A percentile compares a stretch with the other conserved stretches of the same genome.
Conservation (phyloP, 495 filamentous ascomycete genomes). For the Venustampulla echinocandica region DNA sequence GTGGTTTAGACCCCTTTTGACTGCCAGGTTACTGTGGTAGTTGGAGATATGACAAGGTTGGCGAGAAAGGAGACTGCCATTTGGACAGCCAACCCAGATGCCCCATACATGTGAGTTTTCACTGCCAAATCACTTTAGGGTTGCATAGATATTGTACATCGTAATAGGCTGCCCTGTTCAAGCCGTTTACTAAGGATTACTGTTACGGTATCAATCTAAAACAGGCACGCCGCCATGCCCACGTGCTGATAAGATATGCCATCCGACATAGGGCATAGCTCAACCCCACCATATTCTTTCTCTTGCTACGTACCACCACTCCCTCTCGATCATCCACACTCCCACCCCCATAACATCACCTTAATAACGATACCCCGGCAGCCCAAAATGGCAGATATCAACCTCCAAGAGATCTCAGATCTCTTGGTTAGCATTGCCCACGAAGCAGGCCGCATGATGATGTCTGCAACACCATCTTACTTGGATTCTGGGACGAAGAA, state of each 20-base stretch:
- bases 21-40: too few relatives aligned
- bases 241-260: background rate
- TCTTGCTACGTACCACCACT: background rate
- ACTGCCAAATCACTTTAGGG: too few relatives aligned
- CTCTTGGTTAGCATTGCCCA: conserved; percentile 64
- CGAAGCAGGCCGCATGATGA: conserved; percentile 76
- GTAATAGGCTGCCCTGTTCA: too few relatives aligned
- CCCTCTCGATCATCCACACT: background rate
- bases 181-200: too few relatives aligned
- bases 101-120: too few relatives aligned
- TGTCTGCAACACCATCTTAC: conserved; percentile 59
- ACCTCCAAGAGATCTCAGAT: conserved; percentile 77
- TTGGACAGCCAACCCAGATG: too few relatives aligned
- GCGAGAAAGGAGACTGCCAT: too few relatives aligned
- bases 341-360: background rate
- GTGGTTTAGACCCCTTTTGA: too few relatives aligned
- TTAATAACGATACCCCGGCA: conserved; percentile 1
- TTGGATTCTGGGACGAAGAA: conserved; percentile 64
- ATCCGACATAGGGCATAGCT: background rate
- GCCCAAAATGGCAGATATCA: conserved; percentile 35
- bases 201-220: too few relatives aligned
- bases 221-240: too few relatives aligned
- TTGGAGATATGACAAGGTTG: too few relatives aligned
- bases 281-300: background rate
- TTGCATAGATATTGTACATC: too few relatives aligned